These are phyloP conservation scores for Chaetomium strumarium DNA, from an alignment of 2,329 filamentous ascomycete genomes.

Conservation along the genomic window DNA sequence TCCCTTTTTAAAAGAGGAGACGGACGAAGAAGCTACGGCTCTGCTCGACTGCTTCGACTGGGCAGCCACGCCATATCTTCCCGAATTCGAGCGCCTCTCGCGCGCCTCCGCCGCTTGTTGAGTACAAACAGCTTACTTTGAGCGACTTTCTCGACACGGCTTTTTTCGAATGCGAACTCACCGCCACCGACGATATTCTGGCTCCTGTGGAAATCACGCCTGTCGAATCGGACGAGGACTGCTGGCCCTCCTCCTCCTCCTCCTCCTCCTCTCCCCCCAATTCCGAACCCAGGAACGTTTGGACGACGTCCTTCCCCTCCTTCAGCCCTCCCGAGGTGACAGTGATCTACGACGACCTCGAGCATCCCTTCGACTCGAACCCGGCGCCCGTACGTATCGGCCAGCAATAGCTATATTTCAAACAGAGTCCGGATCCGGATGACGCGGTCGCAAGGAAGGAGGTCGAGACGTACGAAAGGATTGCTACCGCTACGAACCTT, in stretches of 20 bases:
- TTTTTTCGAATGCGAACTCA: slow-evolving; percentile 4
- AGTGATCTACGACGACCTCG: slow-evolving; percentile 1
- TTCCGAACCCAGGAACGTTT: neutral
- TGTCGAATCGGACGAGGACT: neutral
- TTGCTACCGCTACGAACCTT: neutral
- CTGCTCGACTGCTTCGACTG: slow-evolving; percentile 7
- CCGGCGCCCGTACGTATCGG: neutral
- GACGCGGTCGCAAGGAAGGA: neutral
- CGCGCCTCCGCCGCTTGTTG: neutral
- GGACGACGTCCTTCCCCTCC: slow-evolving; percentile 8
- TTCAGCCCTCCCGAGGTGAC: neutral
- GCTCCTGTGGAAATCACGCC: neutral
- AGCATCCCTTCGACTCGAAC: slow-evolving; percentile 3
- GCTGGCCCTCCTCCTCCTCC: neutral
- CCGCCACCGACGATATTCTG: slow-evolving; percentile 1
- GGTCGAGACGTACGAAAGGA: slow-evolving; percentile 5
- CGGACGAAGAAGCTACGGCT: neutral
- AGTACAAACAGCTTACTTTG: neutral
- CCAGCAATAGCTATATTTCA: slow-evolving; percentile 4
- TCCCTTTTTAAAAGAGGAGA: neutral
- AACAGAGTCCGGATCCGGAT: neutral
- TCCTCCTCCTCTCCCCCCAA: neutral
- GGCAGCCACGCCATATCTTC: slow-evolving; percentile 4
- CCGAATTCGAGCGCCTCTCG: slow-evolving; percentile 4
- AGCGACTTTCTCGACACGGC: neutral